Conservation (phyloP, 108 stramenopile genomes). For the Cyclotella choctawhatcheeana region DNA sequence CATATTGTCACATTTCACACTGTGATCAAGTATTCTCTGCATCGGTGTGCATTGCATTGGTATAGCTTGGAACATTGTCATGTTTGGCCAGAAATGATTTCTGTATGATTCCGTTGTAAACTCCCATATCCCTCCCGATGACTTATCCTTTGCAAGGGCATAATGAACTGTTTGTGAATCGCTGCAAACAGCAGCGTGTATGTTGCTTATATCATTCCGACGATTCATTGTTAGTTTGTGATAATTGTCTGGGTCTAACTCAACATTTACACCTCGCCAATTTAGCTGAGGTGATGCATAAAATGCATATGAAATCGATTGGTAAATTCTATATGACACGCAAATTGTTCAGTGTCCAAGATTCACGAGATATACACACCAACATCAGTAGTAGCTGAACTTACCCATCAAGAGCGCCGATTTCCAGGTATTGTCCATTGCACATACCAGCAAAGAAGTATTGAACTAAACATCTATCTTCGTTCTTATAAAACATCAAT, state of each 20-base stretch:
- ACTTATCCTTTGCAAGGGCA: slow-evolving; percentile 15
- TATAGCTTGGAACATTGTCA: slow-evolving; percentile 38
- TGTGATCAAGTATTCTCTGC: slow-evolving; percentile 38
- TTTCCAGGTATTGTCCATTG: slow-evolving; percentile 41
- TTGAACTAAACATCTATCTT: slow-evolving; percentile 40
- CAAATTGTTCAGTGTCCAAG: too few species aligned
- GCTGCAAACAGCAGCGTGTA: slow-evolving; percentile 47
- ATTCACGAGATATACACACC: neutral
- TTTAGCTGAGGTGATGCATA: slow-evolving; percentile 20
- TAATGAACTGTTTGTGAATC: slow-evolving; percentile 38
- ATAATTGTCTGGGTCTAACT: slow-evolving; percentile 41
- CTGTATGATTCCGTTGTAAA: slow-evolving; percentile 31
- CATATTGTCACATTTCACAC: slow-evolving; percentile 25
- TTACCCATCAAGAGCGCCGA: slow-evolving; percentile 39
- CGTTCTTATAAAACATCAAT: slow-evolving; percentile 7
- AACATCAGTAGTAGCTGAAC: neutral
- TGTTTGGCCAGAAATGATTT: slow-evolving; percentile 36
- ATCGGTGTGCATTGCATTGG: slow-evolving; percentile 41
- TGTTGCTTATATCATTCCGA: slow-evolving; percentile 36
- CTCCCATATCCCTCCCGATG: slow-evolving; percentile 37
- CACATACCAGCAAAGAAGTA: slow-evolving; percentile 47
- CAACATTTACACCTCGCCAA: slow-evolving; percentile 46
- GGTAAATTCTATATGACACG: slow-evolving; percentile 7
- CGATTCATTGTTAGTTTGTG: slow-evolving; percentile 28
- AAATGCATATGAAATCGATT: slow-evolving; percentile 35